These are phyloP conservation scores for Xerocomus minutiporus DNA, from an alignment of 1,284 basidiomycete genomes.

Conservation along the genomic window DNA sequence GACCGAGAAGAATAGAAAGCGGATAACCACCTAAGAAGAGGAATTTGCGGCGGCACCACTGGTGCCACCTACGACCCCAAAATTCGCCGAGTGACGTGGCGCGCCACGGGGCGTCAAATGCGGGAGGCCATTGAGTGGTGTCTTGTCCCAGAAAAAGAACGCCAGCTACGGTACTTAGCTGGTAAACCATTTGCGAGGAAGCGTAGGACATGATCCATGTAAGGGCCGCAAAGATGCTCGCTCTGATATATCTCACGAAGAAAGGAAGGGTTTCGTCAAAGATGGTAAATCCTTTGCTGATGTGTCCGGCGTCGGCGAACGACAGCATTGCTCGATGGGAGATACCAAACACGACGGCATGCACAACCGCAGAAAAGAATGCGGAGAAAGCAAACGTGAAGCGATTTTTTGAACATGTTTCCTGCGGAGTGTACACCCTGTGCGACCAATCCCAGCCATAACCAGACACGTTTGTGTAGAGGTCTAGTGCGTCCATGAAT, in stretches of 20 bases:
- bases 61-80: slow-evolving; percentile 45
- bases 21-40: slow-evolving; percentile 29
- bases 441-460: slow-evolving; percentile 42
- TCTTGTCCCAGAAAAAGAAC: not conserved
- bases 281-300: not conserved
- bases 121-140: slow-evolving; percentile 32
- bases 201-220: not conserved
- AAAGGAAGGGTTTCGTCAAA: not conserved
- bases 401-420: not conserved
- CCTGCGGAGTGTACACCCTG: slow-evolving; percentile 37
- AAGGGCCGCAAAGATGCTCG: not conserved
- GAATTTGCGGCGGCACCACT: slow-evolving; percentile 34
- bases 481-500: slow-evolving; percentile 43
- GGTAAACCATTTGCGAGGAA: not conserved
- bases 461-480: slow-evolving; percentile 46
- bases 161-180: not conserved
- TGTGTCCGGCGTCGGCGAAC: not conserved
- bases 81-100: slow-evolving; percentile 37
- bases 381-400: not conserved
- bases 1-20: slow-evolving; percentile 40
- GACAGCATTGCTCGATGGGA: not conserved
- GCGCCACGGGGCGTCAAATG: slow-evolving; percentile 37
- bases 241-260: not conserved
- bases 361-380: not conserved
- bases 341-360: not conserved